phyloP scores from a whole-genome alignment of 192 early-diverging fungal species.

The Umbelopsis sp. region DNA sequence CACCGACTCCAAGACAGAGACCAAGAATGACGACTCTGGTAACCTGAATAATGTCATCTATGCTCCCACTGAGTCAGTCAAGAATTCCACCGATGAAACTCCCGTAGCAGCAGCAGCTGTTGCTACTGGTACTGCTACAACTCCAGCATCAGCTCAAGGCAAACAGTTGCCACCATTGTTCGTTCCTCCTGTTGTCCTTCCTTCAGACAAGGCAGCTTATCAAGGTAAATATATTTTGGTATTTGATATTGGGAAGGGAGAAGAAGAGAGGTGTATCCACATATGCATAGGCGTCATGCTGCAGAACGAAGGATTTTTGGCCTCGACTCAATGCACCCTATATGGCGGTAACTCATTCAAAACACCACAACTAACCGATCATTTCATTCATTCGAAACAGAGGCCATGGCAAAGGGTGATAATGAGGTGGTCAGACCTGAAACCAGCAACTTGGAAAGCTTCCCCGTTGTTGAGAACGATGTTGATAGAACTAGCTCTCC shows the following conservation, averaged over 20 bases:
- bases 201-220: slow-evolving; percentile 7
- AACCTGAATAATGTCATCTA: slow-evolving; percentile 8
- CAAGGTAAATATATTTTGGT: neutral
- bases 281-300: no score
- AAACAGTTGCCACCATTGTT: slow-evolving; percentile 5
- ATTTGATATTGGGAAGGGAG: neutral
- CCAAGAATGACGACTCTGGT: neutral
- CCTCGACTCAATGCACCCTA: no score
- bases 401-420: slow-evolving; percentile 5
- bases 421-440: slow-evolving; percentile 6
- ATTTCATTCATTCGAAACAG: neutral
- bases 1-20: slow-evolving; percentile 10
- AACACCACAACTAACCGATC: neutral
- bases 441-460: neutral
- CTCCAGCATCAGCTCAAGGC: neutral
- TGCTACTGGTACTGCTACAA: neutral
- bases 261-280: neutral
- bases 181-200: slow-evolving; percentile 13
- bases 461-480: slow-evolving; percentile 17
- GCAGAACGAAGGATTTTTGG: no score
- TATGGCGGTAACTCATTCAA: no score
- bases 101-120: neutral
- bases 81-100: neutral
- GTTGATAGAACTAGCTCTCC: slow-evolving; percentile 6
- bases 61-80: slow-evolving; percentile 4